Evolutionary conservation across 768 basidiomycete genomes (phyloP).

Genomic region (Hypholoma sublateritium): DNA sequence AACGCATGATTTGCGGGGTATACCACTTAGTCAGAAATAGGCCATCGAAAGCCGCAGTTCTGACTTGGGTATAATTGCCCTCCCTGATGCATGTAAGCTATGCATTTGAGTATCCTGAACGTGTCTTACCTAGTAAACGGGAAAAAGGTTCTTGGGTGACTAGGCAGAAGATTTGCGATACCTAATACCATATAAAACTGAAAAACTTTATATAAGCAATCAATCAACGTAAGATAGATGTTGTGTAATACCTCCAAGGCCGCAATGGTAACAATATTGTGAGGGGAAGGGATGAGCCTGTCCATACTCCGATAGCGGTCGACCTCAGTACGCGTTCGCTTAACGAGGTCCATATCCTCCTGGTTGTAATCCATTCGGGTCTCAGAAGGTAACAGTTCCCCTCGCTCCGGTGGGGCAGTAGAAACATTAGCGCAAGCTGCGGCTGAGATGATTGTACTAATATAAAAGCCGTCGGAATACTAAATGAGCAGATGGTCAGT

Average conservation of each 20-base stretch:
- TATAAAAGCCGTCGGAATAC: conserved; percentile 92
- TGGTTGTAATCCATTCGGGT: conserved; percentile 61
- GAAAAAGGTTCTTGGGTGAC: conserved; percentile 77
- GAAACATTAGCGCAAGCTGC: conserved; percentile 81
- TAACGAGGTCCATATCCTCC: conserved; percentile 70
- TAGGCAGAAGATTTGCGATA: conserved; percentile 74
- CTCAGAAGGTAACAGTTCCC: conserved; percentile 73
- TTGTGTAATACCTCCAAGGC: conserved; percentile 72
- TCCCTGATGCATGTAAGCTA: conserved; percentile 56
- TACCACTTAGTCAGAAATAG: conserved; percentile 91
- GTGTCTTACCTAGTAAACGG: conserved; percentile 77
- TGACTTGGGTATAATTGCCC: conserved; percentile 91
- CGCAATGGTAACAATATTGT: conserved; percentile 91
- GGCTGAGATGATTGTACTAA: conserved; percentile 82
- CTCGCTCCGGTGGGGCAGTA: conserved; percentile 74
- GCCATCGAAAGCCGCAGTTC: conserved; percentile 92
- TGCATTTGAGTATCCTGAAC: background rate
- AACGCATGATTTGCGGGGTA: conserved; percentile 79
- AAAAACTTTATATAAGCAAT: background rate
- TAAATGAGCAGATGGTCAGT: no score
- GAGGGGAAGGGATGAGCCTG: conserved; percentile 88
- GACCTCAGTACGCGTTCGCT: conserved; percentile 76
- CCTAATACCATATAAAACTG: conserved; percentile 83
- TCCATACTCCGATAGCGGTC: conserved; percentile 95
- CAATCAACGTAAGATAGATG: background rate